Evolutionary conservation across 1,284 basidiomycete species (phyloP).

Genomic region (Irpex rosettiformis): DNA sequence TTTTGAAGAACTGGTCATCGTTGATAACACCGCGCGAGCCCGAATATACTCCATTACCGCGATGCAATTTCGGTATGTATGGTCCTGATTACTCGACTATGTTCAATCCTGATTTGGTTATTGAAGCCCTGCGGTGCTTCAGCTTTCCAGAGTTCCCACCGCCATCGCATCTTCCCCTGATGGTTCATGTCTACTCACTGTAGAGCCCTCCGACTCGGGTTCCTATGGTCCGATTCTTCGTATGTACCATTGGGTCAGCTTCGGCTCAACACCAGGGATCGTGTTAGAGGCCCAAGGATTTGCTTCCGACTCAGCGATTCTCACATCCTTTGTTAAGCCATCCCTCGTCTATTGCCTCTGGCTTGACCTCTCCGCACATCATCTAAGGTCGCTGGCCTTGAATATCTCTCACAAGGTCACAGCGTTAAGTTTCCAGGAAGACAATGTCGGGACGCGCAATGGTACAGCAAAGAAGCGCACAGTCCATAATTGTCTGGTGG

Average conservation of each 20-base stretch:
- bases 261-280: constrained; percentile 48
- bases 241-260: constrained; percentile 53
- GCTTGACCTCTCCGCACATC: constrained; percentile 30
- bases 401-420: constrained; percentile 52
- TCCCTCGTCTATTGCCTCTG: constrained; percentile 39
- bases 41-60: constrained; percentile 49
- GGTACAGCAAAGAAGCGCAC: constrained; percentile 19
- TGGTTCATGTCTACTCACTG: constrained; percentile 45
- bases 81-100: too few relatives aligned
- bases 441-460: not conserved
- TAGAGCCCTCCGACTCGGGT: constrained; percentile 22
- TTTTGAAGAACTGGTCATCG: constrained; percentile 45
- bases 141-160: constrained; percentile 32
- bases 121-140: constrained; percentile 43
- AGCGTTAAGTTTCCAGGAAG: constrained; percentile 46
- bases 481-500: constrained; percentile 48
- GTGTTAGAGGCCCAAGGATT: constrained; percentile 30
- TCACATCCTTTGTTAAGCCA: constrained; percentile 43
- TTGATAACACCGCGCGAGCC: constrained; percentile 38
- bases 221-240: constrained; percentile 21
- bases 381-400: constrained; percentile 36
- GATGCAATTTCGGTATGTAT: constrained; percentile 44
- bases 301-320: constrained; percentile 22
- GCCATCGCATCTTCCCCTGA: constrained; percentile 45
- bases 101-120: not conserved